Conservation (phyloP, 1,284 basidiomycete genomes). For the Ceratobasidium sp. region DNA sequence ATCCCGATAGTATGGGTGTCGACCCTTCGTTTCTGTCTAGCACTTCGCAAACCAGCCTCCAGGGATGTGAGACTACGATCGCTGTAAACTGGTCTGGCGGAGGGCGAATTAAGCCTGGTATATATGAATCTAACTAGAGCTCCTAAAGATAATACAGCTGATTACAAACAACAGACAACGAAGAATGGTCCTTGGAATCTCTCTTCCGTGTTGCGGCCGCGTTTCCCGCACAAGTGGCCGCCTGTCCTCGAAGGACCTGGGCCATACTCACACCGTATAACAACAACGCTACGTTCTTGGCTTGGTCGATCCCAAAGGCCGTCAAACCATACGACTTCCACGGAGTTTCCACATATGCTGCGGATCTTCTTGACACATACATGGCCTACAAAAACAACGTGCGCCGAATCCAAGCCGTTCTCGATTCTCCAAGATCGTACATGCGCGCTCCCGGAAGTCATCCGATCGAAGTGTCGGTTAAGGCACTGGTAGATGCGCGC, state of each 20-base stretch:
- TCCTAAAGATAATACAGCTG: background rate
- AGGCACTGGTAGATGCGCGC: background rate
- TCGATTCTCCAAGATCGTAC: background rate
- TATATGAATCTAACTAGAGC: background rate
- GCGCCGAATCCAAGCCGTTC: background rate
- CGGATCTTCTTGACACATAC: slow-evolving; percentile 10
- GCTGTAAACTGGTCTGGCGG: slow-evolving; percentile 13
- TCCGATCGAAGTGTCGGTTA: background rate
- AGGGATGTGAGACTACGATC: background rate
- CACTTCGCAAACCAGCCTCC: background rate
- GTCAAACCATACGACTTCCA: background rate
- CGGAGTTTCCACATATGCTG: background rate
- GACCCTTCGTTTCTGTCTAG: background rate
- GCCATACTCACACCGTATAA: background rate
- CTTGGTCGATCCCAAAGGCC: background rate
- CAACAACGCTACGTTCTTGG: background rate
- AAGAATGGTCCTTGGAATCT: slow-evolving; percentile 17
- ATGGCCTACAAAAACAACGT: slow-evolving; percentile 11
- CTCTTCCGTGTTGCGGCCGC: slow-evolving; percentile 9
- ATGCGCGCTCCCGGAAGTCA: background rate
- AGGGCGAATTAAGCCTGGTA: background rate
- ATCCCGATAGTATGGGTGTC: background rate
- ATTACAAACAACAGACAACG: background rate
- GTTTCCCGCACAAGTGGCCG: background rate
- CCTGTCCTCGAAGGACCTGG: slow-evolving; percentile 3